These are phyloP conservation scores for Citrus unshiu DNA, from an alignment of 345 rosid genomes.

Conservation along the genomic window DNA sequence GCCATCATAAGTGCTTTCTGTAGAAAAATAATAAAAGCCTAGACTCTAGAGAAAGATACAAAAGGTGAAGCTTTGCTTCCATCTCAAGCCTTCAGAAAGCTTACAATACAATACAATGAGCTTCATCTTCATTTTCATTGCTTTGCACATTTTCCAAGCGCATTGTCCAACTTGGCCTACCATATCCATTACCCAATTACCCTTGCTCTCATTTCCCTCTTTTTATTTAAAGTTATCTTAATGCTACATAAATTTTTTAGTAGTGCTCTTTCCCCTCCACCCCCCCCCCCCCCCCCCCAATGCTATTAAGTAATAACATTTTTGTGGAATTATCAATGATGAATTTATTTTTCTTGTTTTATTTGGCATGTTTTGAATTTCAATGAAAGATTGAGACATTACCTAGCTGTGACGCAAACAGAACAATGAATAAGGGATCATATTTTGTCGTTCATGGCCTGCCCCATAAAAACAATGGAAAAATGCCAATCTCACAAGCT, in stretches of 20 bases:
- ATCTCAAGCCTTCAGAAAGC: conserved; percentile 20
- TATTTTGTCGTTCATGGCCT: background rate
- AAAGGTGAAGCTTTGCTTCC: conserved; percentile 21
- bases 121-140: background rate
- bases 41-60: background rate
- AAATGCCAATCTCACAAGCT: background rate
- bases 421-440: background rate
- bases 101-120: background rate
- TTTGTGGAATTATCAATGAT: background rate
- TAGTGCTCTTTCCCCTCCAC: background rate
- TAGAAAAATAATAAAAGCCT: background rate
- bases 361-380: background rate
- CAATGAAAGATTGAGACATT: conserved; percentile 3
- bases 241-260: background rate
- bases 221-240: background rate
- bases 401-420: background rate
- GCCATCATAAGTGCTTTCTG: background rate
- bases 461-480: background rate
- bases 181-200: background rate
- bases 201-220: background rate
- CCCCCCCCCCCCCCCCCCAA: no score
- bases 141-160: conserved; percentile 28
- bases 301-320: background rate
- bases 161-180: conserved; percentile 1
- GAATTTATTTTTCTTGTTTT: background rate